These are phyloP conservation scores for Chalaropsis ovoidea DNA, from an alignment of 2,329 filamentous ascomycete genomes.

Conservation along the genomic window DNA sequence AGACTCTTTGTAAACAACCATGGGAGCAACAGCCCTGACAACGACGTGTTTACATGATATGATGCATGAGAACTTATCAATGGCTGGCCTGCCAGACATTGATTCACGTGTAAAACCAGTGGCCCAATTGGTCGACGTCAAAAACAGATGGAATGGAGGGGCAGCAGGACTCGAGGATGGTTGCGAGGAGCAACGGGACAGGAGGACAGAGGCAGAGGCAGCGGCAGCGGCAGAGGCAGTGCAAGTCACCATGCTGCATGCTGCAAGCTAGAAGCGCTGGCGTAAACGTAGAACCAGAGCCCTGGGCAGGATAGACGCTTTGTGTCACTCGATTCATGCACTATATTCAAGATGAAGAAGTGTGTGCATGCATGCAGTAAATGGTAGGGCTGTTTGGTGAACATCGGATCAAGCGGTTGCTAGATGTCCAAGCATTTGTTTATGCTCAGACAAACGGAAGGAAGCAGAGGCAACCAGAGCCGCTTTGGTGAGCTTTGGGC, in stretches of 20 bases:
- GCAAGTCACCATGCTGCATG: too few species aligned
- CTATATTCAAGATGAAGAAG: not conserved
- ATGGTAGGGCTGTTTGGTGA: not conserved
- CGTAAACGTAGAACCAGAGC: not conserved
- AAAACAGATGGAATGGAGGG: not conserved
- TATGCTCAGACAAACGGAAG: not conserved
- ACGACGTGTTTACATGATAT: not conserved
- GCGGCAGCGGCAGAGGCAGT: not conserved
- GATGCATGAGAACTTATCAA: conserved; percentile 1
- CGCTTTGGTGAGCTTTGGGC: not conserved
- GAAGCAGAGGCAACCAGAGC: not conserved
- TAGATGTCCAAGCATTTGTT: not conserved
- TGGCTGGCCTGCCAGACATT: not conserved
- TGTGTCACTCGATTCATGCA: not conserved
- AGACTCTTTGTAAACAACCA: not conserved
- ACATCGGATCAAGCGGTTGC: not conserved
- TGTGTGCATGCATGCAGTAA: not conserved
- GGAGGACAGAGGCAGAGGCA: not conserved
- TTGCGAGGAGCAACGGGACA: conserved; percentile 5
- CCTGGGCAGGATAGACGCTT: not conserved
- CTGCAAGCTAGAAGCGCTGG: too few species aligned
- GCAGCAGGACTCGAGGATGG: not conserved
- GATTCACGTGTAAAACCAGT: not conserved
- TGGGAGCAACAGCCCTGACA: not conserved
- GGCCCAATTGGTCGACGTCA: not conserved